phyloP scores from a whole-genome alignment of 306 rosid species.

The Quercus gilva region DNA sequence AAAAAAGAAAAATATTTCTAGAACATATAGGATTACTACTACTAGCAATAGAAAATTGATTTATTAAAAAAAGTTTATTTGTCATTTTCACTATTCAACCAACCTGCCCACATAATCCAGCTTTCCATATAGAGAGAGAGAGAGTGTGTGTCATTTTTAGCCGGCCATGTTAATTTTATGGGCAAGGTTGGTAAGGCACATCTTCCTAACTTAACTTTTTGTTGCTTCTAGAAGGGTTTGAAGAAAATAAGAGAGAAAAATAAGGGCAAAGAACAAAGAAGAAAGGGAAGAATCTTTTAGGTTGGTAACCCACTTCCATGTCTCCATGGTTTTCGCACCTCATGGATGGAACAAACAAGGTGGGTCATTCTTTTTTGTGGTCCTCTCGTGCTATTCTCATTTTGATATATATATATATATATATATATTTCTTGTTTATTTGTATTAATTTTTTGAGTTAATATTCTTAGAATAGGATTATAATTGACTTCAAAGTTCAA shows the following conservation, averaged over 20 bases:
- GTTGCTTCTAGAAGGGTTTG: slow-evolving; percentile 46
- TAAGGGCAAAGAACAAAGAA: neutral
- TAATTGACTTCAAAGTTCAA: neutral
- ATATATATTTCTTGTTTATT: too few relatives aligned
- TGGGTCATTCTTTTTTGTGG: neutral
- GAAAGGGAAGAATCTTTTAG: neutral
- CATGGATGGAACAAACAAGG: neutral
- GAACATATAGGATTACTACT: slow-evolving; percentile 9
- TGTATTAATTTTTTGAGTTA: too few relatives aligned
- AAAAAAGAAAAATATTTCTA: neutral
- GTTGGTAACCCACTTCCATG: slow-evolving; percentile 1
- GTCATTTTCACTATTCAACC: slow-evolving; percentile 37
- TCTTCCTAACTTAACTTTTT: slow-evolving; percentile 39
- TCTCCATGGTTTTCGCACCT: neutral
- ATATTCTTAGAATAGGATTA: neutral
- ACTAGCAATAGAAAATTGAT: neutral
- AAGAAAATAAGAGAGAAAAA: neutral
- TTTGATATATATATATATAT: too few relatives aligned
- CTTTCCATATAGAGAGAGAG: neutral
- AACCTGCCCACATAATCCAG: slow-evolving; percentile 20
- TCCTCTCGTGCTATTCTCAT: neutral
- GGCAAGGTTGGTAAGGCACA: slow-evolving; percentile 46
- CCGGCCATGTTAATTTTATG: slow-evolving; percentile 37
- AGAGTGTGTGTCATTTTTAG: slow-evolving; percentile 17
- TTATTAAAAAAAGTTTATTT: neutral